Conservation (phyloP, 306 rosid genomes). For the Corylus avellana region DNA sequence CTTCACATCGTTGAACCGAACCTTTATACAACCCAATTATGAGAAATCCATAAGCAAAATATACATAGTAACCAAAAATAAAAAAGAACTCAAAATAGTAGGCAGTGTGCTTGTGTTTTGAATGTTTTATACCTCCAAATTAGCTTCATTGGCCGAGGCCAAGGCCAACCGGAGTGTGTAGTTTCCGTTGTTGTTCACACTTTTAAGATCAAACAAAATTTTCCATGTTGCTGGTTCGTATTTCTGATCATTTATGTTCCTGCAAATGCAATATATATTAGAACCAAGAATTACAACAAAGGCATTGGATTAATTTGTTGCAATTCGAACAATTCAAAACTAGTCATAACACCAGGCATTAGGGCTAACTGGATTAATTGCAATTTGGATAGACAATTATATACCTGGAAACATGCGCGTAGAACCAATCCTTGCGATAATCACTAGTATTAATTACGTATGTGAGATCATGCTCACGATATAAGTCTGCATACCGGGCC, state of each 20-base stretch:
- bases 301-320: too few species aligned
- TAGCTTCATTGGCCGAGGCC: slow-evolving; percentile 48
- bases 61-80: not conserved
- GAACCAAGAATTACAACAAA: not conserved
- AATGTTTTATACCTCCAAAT: slow-evolving; percentile 47
- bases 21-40: slow-evolving; percentile 33
- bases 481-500: slow-evolving; percentile 54
- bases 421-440: slow-evolving; percentile 56
- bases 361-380: too few species aligned
- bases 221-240: slow-evolving; percentile 69
- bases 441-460: slow-evolving; percentile 35
- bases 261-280: slow-evolving; percentile 6
- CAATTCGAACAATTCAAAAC: too few species aligned
- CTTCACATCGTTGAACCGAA: slow-evolving; percentile 47
- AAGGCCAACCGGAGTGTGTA: slow-evolving; percentile 78
- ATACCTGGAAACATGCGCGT: slow-evolving; percentile 57
- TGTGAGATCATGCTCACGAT: slow-evolving; percentile 48
- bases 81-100: not conserved
- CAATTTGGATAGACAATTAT: too few species aligned
- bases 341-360: too few species aligned
- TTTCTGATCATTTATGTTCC: slow-evolving; percentile 28
- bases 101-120: too few species aligned
- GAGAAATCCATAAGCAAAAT: slow-evolving; percentile 4
- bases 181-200: slow-evolving; percentile 13
- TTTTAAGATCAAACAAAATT: slow-evolving; percentile 45